A percentile compares a stretch with the other conserved stretches of the same genome.
Evolutionary conservation across 805 yeast species (phyloP).

Genomic region (Candida glaebosa): DNA sequence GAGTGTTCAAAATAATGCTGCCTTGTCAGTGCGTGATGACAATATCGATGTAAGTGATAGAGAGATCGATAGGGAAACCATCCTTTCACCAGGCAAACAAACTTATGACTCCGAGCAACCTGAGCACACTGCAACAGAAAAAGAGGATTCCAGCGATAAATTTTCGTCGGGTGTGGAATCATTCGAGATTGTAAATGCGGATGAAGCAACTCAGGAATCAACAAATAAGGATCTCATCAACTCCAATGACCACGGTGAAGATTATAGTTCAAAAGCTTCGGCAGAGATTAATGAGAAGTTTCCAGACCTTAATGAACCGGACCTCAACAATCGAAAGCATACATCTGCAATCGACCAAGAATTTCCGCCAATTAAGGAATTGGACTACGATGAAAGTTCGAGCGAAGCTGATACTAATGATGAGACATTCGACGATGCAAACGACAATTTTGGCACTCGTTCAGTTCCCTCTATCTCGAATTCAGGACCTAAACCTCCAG

Average conservation of each 20-base stretch:
- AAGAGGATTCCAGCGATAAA: slow-evolving; percentile 33
- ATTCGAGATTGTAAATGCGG: slow-evolving; percentile 52
- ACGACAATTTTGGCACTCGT: slow-evolving; percentile 20
- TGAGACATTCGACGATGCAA: slow-evolving; percentile 35
- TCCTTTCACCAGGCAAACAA: neutral
- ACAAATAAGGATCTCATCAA: neutral
- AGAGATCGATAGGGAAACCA: slow-evolving; percentile 16
- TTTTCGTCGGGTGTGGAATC: slow-evolving; percentile 47
- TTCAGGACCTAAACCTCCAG: slow-evolving; percentile 12
- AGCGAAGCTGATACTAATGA: slow-evolving; percentile 36
- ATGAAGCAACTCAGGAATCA: slow-evolving; percentile 31
- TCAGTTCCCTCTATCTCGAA: neutral
- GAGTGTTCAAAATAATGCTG: slow-evolving; percentile 88
- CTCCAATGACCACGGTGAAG: neutral
- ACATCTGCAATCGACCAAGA: slow-evolving; percentile 34
- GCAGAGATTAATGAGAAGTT: neutral
- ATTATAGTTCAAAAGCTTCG: neutral
- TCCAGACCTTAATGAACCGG: neutral
- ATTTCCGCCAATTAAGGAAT: slow-evolving; percentile 61
- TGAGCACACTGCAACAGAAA: slow-evolving; percentile 22
- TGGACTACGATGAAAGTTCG: slow-evolving; percentile 49
- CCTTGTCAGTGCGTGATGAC: slow-evolving; percentile 83
- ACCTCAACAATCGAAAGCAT: neutral
- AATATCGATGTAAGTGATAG: slow-evolving; percentile 43
- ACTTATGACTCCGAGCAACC: slow-evolving; percentile 14